phyloP scores from a whole-genome alignment of 345 rosid genomes.

The Pistacia integerrima region DNA sequence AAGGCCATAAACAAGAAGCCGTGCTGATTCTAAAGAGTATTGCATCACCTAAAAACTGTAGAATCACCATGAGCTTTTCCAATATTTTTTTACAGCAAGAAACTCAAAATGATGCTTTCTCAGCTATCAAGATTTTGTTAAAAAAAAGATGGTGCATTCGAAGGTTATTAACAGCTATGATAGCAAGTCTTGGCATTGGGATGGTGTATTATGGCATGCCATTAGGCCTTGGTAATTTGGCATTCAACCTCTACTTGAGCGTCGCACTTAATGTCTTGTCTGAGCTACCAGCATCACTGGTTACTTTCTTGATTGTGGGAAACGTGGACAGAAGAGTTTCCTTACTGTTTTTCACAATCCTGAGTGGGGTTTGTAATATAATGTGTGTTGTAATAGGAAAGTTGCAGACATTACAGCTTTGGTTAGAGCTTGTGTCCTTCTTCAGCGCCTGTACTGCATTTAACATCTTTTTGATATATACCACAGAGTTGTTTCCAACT shows the following conservation, averaged over 20 bases:
- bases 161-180: slow-evolving; percentile 42
- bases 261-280: slow-evolving; percentile 63
- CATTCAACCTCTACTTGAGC: slow-evolving; percentile 61
- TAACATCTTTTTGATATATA: background rate
- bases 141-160: slow-evolving; percentile 53
- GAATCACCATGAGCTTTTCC: slow-evolving; percentile 35
- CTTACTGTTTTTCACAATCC: too few relatives aligned
- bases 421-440: slow-evolving; percentile 10
- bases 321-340: too few relatives aligned
- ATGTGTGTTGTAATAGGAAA: background rate
- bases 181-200: slow-evolving; percentile 59
- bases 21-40: slow-evolving; percentile 47
- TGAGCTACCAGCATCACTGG: slow-evolving; percentile 59
- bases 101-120: slow-evolving; percentile 32
- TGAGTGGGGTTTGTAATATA: too few relatives aligned
- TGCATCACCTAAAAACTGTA: slow-evolving; percentile 19
- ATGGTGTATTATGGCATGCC: slow-evolving; percentile 80
- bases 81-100: slow-evolving; percentile 31
- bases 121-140: slow-evolving; percentile 45
- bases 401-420: background rate
- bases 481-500: slow-evolving; percentile 22
- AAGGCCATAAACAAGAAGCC: slow-evolving; percentile 43
- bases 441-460: slow-evolving; percentile 13
- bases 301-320: background rate
- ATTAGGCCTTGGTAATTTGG: slow-evolving; percentile 50